Percentiles rank a stretch among this genome's conserved stretches.
These are phyloP conservation scores for Malus sieversii DNA, from an alignment of 306 rosid genomes.

Conservation along the genomic window DNA sequence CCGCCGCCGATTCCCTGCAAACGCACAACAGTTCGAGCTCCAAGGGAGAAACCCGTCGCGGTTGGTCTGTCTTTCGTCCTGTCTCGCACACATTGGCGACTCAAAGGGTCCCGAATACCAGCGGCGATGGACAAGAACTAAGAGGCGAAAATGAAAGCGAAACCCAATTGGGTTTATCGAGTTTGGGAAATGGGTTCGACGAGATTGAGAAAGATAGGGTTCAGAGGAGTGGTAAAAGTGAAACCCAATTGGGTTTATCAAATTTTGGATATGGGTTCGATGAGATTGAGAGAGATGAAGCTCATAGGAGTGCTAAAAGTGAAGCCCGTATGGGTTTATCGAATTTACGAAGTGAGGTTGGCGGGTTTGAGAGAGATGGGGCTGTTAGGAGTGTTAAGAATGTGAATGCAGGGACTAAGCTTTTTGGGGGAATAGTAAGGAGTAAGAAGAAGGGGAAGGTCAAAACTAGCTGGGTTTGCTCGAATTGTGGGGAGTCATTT, in stretches of 20 bases:
- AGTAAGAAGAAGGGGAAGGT: conserved; percentile 40
- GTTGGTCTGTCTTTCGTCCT: conserved; percentile 44
- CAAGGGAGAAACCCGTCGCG: neutral
- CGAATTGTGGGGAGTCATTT: conserved; percentile 44
- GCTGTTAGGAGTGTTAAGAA: conserved; percentile 20
- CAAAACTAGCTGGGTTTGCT: conserved; percentile 62
- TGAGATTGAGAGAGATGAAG: conserved; percentile 5
- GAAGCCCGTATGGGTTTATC: conserved; percentile 6
- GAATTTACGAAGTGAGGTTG: neutral
- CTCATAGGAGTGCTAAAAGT: conserved; percentile 8
- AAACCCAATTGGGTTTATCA: neutral
- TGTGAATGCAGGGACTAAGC: conserved; percentile 13
- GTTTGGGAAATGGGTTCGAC: neutral
- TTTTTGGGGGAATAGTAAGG: conserved; percentile 4
- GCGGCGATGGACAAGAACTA: conserved; percentile 2
- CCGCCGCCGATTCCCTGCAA: conserved; percentile 12
- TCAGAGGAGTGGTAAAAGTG: conserved; percentile 2
- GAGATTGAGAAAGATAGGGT: conserved; percentile 5
- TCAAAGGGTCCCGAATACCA: neutral
- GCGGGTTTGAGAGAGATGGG: conserved; percentile 4
- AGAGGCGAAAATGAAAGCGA: conserved; percentile 6
- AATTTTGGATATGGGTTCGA: neutral
- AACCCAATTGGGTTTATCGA: neutral
- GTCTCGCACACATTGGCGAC: conserved; percentile 1
- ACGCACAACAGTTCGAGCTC: neutral